A percentile compares a stretch with the other conserved stretches of the same genome.
phyloP scores from a whole-genome alignment of 2,329 filamentous ascomycete species.

The Microsporum canis region DNA sequence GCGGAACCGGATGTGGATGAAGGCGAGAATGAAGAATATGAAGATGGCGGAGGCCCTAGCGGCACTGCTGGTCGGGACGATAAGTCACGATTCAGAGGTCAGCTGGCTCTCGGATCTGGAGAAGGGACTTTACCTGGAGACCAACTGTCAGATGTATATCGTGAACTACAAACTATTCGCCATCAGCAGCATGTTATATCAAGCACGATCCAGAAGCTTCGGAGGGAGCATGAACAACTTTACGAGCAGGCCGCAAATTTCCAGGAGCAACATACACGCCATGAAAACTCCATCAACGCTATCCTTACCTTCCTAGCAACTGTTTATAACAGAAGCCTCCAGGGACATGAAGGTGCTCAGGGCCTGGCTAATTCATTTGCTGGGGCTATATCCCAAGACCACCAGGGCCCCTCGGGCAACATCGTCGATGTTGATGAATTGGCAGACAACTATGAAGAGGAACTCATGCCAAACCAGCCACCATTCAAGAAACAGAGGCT shows the following conservation, averaged over 20 bases:
- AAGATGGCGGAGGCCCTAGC: conserved; percentile 17
- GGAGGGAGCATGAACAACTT: conserved; percentile 75
- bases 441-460: conserved; percentile 10
- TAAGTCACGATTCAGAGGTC: conserved; percentile 26
- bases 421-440: conserved; percentile 53
- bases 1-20: conserved; percentile 53
- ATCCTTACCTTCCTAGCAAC: conserved; percentile 94
- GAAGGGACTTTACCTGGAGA: conserved; percentile 36
- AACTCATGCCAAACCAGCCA: conserved; percentile 22
- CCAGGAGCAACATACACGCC: conserved; percentile 84
- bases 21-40: conserved; percentile 55
- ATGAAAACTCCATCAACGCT: conserved; percentile 98
- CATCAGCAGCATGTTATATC: conserved; percentile 80
- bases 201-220: conserved; percentile 65
- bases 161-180: conserved; percentile 70
- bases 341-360: conserved; percentile 63
- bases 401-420: conserved; percentile 41
- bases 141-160: conserved; percentile 65
- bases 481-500: conserved; percentile 38
- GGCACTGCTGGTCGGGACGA: conserved; percentile 24
- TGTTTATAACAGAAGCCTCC: conserved; percentile 86
- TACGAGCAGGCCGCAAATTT: conserved; percentile 82
- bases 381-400: conserved; percentile 54
- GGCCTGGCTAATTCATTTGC: conserved; percentile 78
- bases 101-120: conserved; percentile 32